Evolutionary conservation across 1,284 basidiomycete species (phyloP), one percentile per base, ranked within the genome.

Genomic region (Tranzscheliella williamsii): DNA sequence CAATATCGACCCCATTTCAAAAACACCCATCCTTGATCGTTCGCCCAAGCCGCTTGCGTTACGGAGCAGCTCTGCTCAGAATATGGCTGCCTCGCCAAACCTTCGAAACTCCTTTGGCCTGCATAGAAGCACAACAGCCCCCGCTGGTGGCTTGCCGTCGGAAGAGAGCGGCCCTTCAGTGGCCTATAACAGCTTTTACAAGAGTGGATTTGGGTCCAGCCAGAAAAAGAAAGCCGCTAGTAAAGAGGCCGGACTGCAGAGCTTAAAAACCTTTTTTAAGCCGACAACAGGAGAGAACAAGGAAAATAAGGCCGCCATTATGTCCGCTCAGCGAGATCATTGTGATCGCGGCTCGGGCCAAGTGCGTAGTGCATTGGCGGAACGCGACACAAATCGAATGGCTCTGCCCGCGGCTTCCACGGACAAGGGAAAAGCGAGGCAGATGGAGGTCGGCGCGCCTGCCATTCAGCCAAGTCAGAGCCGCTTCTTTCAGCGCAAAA

Each of bases 1-100:
- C 2, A 85, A 89, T 52, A 75, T 85, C 24, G 87, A 91, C 78
- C 93, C 93, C 3, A 84, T 87, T 41, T 86, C 86, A 8, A 81
- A 84, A 22, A 72, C 83, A 35, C 84, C 85, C 2, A 90, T 95
- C 16, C 45, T 54, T 23, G 62, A 65, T 30, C 38, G 56, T 2
- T 27, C 43, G 22, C 44, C 56, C 0, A 57, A 53, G 37, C 23
- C 48, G 13, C 20, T 52, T 4, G 22, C 27, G 5, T 9, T 33
- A 13, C 36, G 60, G 13, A 49, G 53, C 30, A 46, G 35, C 22
- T 52, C 45, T 16, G 46, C 27, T 12, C 39, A 41, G n/a, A 46
- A 46, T 22, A 21, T 56, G 1, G 38, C 37, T 3, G 26, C 37
- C 13, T 24, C 24, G 11, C 24, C 18, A 9, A 21, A 15, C 26